Conservation (phyloP, 2,329 filamentous ascomycete genomes). For the Fusarium scirpi region DNA sequence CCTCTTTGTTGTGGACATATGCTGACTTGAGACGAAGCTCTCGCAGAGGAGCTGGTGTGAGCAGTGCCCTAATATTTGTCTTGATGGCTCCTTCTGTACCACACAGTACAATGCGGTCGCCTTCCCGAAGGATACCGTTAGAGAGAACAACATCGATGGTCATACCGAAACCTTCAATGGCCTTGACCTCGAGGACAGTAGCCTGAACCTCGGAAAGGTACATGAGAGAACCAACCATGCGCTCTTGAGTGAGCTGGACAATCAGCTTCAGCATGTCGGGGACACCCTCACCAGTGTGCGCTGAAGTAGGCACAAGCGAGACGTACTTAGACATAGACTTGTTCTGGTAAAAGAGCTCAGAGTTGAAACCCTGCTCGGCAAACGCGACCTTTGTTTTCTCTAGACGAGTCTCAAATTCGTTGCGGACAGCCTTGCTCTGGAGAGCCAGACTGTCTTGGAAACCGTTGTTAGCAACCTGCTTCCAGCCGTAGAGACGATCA, state of each 20-base stretch:
- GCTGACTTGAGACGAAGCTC: slow-evolving; percentile 94
- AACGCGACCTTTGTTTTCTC: slow-evolving; percentile 94
- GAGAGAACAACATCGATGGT: slow-evolving; percentile 97
- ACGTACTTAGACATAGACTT: slow-evolving; percentile 95
- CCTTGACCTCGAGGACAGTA: slow-evolving; percentile 98
- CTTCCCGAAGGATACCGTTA: slow-evolving; percentile 94
- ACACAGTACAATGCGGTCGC: slow-evolving; percentile 93
- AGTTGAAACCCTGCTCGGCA: slow-evolving; percentile 96
- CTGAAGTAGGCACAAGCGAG: slow-evolving; percentile 96
- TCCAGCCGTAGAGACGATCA: slow-evolving; percentile 98
- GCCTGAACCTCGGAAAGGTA: slow-evolving; percentile 98
- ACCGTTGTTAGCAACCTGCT: slow-evolving; percentile 98
- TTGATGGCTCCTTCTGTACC: slow-evolving; percentile 96
- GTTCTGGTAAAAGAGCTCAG: slow-evolving; percentile 97
- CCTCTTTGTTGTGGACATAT: slow-evolving; percentile 99
- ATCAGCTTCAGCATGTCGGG: slow-evolving; percentile 99
- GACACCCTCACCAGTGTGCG: slow-evolving; percentile 98
- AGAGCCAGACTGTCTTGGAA: slow-evolving; percentile 92
- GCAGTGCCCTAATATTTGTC: slow-evolving; percentile 92
- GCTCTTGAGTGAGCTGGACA: slow-evolving; percentile 90
- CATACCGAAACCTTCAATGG: slow-evolving; percentile 98
- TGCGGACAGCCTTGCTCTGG: slow-evolving; percentile 92
- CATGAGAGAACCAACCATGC: slow-evolving; percentile 97
- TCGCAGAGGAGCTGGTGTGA: slow-evolving; percentile 92
- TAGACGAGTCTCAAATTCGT: slow-evolving; percentile 92